phyloP scores from a whole-genome alignment of 148 eudicot genomes.

The Rhododendron molle region DNA sequence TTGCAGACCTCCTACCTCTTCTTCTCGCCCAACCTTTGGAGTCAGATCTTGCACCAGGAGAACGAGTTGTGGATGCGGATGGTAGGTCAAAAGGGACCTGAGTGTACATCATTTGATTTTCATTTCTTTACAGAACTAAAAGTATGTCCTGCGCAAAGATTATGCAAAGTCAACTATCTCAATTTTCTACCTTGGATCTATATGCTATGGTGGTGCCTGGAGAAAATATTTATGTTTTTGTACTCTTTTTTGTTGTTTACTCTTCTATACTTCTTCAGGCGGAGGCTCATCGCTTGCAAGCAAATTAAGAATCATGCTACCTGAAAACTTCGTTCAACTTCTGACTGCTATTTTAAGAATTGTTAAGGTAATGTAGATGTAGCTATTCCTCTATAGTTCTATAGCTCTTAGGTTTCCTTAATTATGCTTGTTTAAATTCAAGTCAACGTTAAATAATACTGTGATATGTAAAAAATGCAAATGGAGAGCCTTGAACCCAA shows the following conservation, averaged over 20 bases:
- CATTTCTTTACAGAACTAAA: not conserved
- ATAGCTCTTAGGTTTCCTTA: not conserved
- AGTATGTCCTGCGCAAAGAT: not conserved
- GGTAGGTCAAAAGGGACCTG: slow-evolving; percentile 34
- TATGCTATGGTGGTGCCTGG: not conserved
- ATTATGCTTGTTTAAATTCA: not conserved
- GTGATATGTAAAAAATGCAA: not conserved
- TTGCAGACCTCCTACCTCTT: slow-evolving; percentile 77
- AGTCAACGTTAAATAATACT: not conserved
- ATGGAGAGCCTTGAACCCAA: not conserved
- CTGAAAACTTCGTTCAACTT: slow-evolving; percentile 51
- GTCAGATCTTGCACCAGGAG: slow-evolving; percentile 62
- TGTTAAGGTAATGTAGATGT: slow-evolving; percentile 22
- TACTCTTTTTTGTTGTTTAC: slow-evolving; percentile 1
- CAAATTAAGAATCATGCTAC: slow-evolving; percentile 77
- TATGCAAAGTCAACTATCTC: not conserved
- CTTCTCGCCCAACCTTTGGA: slow-evolving; percentile 56
- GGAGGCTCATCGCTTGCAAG: slow-evolving; percentile 86
- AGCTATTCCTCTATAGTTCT: slow-evolving; percentile 2
- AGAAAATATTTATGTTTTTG: not conserved
- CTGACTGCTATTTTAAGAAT: slow-evolving; percentile 11
- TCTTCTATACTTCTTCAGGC: slow-evolving; percentile 44
- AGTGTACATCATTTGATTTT: not conserved
- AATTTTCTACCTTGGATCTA: not conserved
- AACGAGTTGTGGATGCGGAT: slow-evolving; percentile 70